Evolutionary conservation across 2,329 filamentous ascomycete species (phyloP).

Genomic region (Stenocarpella maydis): DNA sequence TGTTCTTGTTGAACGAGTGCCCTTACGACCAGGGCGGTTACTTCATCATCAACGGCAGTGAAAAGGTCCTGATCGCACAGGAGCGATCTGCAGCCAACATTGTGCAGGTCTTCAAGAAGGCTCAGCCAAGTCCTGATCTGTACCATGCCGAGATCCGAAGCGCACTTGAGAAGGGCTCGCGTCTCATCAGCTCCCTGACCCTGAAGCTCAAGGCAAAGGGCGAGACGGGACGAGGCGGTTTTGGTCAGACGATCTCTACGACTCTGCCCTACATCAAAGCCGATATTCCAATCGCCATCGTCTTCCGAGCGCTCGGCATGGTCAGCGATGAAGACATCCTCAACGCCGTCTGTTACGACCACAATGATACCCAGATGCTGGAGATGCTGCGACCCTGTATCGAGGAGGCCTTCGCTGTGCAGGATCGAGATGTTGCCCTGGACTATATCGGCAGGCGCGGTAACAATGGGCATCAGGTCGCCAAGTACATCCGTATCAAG

Average conservation of each 20-base stretch:
- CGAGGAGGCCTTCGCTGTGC: slow-evolving; percentile 95
- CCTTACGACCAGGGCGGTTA: slow-evolving; percentile 98
- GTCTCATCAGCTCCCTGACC: slow-evolving; percentile 90
- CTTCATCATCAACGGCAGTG: slow-evolving; percentile 98
- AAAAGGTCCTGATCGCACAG: slow-evolving; percentile 98
- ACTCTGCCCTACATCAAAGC: slow-evolving; percentile 93
- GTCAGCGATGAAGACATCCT: slow-evolving; percentile 98
- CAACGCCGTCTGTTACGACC: slow-evolving; percentile 96
- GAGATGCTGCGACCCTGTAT: slow-evolving; percentile 98
- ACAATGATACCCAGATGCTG: slow-evolving; percentile 94
- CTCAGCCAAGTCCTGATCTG: slow-evolving; percentile 87
- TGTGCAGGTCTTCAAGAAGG: slow-evolving; percentile 99
- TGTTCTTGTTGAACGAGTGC: slow-evolving; percentile 94
- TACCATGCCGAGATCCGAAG: slow-evolving; percentile 97
- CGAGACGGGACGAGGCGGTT: slow-evolving; percentile 78
- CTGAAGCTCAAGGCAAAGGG: slow-evolving; percentile 91
- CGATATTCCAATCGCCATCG: slow-evolving; percentile 92
- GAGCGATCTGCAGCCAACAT: slow-evolving; percentile 98
- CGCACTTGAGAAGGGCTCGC: slow-evolving; percentile 93
- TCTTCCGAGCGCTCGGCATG: slow-evolving; percentile 93
- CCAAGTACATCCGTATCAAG: slow-evolving; percentile 86
- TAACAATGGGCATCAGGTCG: slow-evolving; percentile 73
- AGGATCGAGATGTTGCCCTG: slow-evolving; percentile 91
- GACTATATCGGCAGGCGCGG: slow-evolving; percentile 97
- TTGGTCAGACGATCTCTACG: slow-evolving; percentile 88